Evolutionary conservation across 208 protist genomes (phyloP).

Genomic region (Herpetomonas tarakana): DNA sequence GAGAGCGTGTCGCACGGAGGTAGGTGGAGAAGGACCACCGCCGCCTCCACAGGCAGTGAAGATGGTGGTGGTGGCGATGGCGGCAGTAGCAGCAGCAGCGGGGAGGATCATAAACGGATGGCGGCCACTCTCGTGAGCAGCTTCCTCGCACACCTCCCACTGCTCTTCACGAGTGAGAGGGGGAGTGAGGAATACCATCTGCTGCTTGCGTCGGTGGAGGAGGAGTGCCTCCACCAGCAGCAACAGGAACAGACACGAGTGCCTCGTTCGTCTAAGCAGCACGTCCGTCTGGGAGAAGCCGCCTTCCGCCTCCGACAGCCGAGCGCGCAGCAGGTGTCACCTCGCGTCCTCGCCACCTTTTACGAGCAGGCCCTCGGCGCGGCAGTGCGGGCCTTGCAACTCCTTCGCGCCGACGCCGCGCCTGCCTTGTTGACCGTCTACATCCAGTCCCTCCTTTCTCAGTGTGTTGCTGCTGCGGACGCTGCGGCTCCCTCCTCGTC

Average conservation of each 20-base stretch:
- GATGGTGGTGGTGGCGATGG: constrained; percentile 3
- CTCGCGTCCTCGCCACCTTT: background rate
- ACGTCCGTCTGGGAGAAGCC: no score
- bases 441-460: background rate
- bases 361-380: background rate
- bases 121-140: background rate
- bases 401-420: background rate
- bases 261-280: no score
- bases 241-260: no score
- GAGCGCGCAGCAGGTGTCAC: no score
- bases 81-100: background rate
- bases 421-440: background rate
- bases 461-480: background rate
- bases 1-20: background rate
- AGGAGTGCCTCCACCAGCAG: no score
- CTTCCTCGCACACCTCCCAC: background rate
- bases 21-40: background rate
- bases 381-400: background rate
- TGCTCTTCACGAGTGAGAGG: background rate
- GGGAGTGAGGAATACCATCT: no score
- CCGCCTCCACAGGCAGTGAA: background rate
- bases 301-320: no score
- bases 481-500: background rate
- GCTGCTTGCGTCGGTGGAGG: no score
- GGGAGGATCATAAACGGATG: constrained; percentile 1